Evolutionary conservation across 345 rosid species (phyloP).

Genomic region (Kernera saxatilis): DNA sequence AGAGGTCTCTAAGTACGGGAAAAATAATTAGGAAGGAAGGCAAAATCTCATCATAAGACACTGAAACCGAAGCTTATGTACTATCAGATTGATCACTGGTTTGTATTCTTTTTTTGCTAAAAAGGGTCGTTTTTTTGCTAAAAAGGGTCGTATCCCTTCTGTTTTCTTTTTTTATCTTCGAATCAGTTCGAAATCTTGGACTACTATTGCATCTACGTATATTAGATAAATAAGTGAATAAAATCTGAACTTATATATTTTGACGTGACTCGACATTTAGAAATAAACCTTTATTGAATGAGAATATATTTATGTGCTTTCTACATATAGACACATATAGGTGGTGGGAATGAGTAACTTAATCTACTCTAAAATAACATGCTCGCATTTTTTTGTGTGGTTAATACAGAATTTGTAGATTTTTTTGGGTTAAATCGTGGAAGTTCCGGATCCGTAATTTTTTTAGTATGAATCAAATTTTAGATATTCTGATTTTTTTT

Average conservation of each 20-base stretch:
- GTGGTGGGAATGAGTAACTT: not conserved
- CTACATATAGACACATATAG: not conserved
- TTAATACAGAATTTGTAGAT: too few relatives aligned
- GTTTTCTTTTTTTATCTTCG: not conserved
- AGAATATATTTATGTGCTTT: not conserved
- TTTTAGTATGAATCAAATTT: too few relatives aligned
- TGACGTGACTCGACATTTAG: not conserved
- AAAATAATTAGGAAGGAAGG: too few relatives aligned
- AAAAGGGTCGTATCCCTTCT: too few relatives aligned
- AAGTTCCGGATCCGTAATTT: too few relatives aligned
- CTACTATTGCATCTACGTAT: not conserved
- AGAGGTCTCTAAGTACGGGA: not conserved
- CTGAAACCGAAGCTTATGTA: not conserved
- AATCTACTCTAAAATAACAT: not conserved
- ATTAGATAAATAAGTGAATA: not conserved
- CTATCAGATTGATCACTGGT: not conserved
- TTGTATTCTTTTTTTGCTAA: too few relatives aligned
- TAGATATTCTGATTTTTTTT: too few relatives aligned
- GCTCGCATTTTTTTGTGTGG: not conserved
- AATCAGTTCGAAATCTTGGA: constrained; percentile 1
- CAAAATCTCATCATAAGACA: too few relatives aligned
- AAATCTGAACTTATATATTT: not conserved
- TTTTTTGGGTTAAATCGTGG: too few relatives aligned
- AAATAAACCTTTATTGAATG: not conserved
- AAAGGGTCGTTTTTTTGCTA: too few relatives aligned